phyloP scores from a whole-genome alignment of 2,329 filamentous ascomycete species.

The Parasarocladium wereldwijsianum region DNA sequence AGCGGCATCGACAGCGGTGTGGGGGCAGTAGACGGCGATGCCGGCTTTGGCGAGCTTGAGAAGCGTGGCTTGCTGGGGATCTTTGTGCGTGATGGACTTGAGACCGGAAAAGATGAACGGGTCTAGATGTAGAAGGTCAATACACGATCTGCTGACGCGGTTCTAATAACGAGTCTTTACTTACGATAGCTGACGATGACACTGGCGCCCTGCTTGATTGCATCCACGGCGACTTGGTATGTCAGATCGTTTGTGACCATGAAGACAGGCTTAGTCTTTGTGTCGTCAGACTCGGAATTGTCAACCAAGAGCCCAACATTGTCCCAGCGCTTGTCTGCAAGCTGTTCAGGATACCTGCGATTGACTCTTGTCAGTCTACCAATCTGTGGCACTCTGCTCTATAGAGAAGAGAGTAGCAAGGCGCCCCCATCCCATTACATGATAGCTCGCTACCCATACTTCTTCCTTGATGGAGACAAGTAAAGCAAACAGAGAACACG shows the following conservation, averaged over 20 bases:
- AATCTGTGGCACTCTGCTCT: no score
- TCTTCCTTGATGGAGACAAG: no score
- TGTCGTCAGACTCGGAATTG: slow-evolving; percentile 20
- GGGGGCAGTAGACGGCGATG: slow-evolving; percentile 89
- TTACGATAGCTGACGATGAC: slow-evolving; percentile 81
- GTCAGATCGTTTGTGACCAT: slow-evolving; percentile 78
- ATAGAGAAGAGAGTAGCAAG: no score
- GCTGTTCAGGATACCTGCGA: slow-evolving; percentile 66
- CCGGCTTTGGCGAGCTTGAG: slow-evolving; percentile 70
- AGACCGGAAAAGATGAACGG: slow-evolving; percentile 92
- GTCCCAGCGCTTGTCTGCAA: slow-evolving; percentile 86
- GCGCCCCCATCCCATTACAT: no score
- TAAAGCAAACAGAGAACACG: no score
- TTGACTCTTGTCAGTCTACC: slow-evolving; percentile 1
- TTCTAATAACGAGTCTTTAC: slow-evolving; percentile 4
- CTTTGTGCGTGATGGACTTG: slow-evolving; percentile 71
- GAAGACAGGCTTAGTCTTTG: slow-evolving; percentile 21
- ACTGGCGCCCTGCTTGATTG: slow-evolving; percentile 59
- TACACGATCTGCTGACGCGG: not conserved
- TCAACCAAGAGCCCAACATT: slow-evolving; percentile 75
- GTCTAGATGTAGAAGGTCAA: slow-evolving; percentile 34
- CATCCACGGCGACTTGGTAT: slow-evolving; percentile 76
- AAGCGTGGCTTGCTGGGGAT: slow-evolving; percentile 77
- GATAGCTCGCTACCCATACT: no score
- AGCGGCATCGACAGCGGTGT: slow-evolving; percentile 86